Conservation (phyloP, 2,329 filamentous ascomycete genomes). For the Nigrograna mackinnonii region DNA sequence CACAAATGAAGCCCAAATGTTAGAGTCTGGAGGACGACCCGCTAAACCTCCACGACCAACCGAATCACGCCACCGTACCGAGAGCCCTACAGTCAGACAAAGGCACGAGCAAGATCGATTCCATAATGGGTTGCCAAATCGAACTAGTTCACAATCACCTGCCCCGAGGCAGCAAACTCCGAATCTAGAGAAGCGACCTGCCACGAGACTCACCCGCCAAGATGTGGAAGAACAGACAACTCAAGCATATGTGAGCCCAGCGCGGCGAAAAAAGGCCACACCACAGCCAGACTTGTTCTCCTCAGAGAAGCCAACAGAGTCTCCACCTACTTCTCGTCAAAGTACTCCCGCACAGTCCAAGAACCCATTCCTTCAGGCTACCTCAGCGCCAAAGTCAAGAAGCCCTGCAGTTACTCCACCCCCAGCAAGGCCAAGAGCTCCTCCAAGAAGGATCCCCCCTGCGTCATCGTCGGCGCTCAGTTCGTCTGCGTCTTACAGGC, state of each 20-base stretch:
- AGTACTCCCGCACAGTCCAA: constrained; percentile 40
- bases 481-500: constrained; percentile 76
- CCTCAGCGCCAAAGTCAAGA: constrained; percentile 25
- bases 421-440: constrained; percentile 50
- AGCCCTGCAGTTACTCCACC: constrained; percentile 44
- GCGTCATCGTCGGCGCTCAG: constrained; percentile 72
- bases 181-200: constrained; percentile 43
- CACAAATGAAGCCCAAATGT: constrained; percentile 70
- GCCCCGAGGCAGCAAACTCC: constrained; percentile 40
- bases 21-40: constrained; percentile 70
- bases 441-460: constrained; percentile 65
- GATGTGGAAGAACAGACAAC: constrained; percentile 78
- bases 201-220: constrained; percentile 70
- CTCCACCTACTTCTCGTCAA: constrained; percentile 28
- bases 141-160: constrained; percentile 43
- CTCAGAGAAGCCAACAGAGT: constrained; percentile 25
- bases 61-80: constrained; percentile 23
- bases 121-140: constrained; percentile 35
- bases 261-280: constrained; percentile 72
- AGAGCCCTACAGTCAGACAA: constrained; percentile 24
- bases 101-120: constrained; percentile 23
- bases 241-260: constrained; percentile 85
- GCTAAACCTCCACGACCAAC: constrained; percentile 38
- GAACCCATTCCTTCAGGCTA: constrained; percentile 42
- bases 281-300: constrained; percentile 65